Evolutionary conservation across 495 filamentous ascomycete genomes (phyloP).

Genomic region (Penicillium bialowiezense): DNA sequence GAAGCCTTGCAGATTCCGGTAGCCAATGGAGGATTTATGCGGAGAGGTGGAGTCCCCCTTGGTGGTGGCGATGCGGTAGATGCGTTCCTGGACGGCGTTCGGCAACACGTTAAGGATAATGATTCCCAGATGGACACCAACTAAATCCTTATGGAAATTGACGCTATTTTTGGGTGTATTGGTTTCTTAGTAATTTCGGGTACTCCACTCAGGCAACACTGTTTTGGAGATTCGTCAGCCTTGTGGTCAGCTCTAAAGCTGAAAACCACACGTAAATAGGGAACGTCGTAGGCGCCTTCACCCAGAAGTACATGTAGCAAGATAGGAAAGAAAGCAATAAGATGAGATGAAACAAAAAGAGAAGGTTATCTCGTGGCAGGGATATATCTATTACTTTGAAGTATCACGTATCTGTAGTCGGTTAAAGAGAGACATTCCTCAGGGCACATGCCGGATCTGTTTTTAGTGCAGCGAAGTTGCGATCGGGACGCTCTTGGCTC

Average conservation of each 20-base stretch:
- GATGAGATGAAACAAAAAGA: too few relatives aligned
- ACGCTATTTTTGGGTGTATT: slow-evolving; percentile 12
- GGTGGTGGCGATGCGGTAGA: slow-evolving; percentile 87
- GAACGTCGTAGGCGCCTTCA: too few relatives aligned
- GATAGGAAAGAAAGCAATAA: too few relatives aligned
- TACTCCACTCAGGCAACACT: slow-evolving; percentile 22
- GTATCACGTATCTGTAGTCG: too few relatives aligned
- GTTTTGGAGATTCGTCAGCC: slow-evolving; percentile 18
- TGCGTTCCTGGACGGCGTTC: slow-evolving; percentile 85
- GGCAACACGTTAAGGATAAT: slow-evolving; percentile 60
- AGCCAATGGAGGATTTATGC: slow-evolving; percentile 76
- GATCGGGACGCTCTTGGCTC: slow-evolving; percentile 2
- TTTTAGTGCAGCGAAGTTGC: slow-evolving; percentile 7
- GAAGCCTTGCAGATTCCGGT: slow-evolving; percentile 79
- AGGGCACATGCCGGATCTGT: not conserved
- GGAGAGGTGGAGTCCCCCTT: slow-evolving; percentile 69
- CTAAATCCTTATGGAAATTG: slow-evolving; percentile 16
- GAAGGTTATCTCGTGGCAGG: too few relatives aligned
- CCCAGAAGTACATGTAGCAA: too few relatives aligned
- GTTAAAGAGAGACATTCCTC: not conserved
- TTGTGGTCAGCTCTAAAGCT: not conserved
- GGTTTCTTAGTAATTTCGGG: too few relatives aligned
- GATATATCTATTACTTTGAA: too few relatives aligned
- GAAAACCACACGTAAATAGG: not conserved
- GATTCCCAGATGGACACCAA: slow-evolving; percentile 49